Conservation (phyloP, 1,284 basidiomycete genomes). For the Coniferiporia weirii region DNA sequence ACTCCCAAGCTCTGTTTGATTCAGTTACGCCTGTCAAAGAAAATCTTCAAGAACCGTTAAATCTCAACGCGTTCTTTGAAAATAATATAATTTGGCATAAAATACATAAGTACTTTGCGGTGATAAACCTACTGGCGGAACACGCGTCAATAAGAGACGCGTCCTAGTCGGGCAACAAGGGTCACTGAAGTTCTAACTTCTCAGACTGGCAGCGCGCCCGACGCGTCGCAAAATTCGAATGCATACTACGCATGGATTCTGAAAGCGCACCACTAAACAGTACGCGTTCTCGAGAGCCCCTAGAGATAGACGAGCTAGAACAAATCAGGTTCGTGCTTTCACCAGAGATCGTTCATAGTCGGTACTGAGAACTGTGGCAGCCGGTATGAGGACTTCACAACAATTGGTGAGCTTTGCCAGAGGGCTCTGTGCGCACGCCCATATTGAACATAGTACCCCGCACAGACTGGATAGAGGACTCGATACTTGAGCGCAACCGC, state of each 20-base stretch:
- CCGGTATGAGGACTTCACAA: conserved; percentile 82
- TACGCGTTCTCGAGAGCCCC: background rate
- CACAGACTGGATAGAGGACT: conserved; percentile 94
- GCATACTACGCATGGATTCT: conserved; percentile 14
- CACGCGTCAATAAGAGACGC: background rate
- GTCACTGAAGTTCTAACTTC: too few relatives aligned
- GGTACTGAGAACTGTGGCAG: conserved; percentile 30
- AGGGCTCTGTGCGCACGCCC: conserved; percentile 5
- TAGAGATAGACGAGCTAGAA: conserved; percentile 27
- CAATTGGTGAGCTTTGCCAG: conserved; percentile 48
- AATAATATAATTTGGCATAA: too few relatives aligned
- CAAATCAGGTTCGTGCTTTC: conserved; percentile 27
- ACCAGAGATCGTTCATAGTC: background rate
- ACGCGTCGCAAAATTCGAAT: conserved; percentile 8
- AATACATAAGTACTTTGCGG: too few relatives aligned
- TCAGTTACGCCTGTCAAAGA: too few relatives aligned
- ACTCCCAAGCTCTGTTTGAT: too few relatives aligned
- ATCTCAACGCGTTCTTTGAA: too few relatives aligned
- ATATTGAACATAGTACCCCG: conserved; percentile 21
- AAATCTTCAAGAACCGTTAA: too few relatives aligned
- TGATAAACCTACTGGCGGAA: too few relatives aligned
- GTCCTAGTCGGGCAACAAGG: background rate
- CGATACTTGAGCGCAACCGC: conserved; percentile 78
- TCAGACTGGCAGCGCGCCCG: background rate
- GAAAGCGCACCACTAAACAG: conserved; percentile 6